Percentiles rank a stretch among this genome's conserved stretches.
Evolutionary conservation across 345 rosid species (phyloP).

Genomic region (Lepidium sativum): DNA sequence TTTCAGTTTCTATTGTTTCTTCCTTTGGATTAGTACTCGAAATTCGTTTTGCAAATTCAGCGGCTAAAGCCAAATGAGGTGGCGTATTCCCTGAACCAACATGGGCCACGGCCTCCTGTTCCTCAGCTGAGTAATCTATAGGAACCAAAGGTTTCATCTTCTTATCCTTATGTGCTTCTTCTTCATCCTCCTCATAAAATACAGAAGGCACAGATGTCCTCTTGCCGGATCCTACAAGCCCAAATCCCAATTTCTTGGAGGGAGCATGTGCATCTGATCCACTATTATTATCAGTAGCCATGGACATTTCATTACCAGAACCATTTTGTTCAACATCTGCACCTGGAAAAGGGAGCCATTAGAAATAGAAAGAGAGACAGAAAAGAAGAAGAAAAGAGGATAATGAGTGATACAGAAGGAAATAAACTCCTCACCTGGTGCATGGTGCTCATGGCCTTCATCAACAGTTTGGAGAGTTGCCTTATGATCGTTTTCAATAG

Average conservation of each 20-base stretch:
- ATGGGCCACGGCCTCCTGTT: conserved; percentile 65
- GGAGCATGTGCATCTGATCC: conserved; percentile 56
- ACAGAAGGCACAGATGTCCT: conserved; percentile 87
- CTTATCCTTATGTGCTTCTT: conserved; percentile 73
- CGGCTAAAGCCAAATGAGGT: conserved; percentile 83
- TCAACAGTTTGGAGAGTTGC: conserved; percentile 24
- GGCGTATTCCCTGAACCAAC: conserved; percentile 52
- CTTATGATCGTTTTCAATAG: conserved; percentile 33
- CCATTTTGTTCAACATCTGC: conserved; percentile 54
- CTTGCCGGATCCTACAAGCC: conserved; percentile 91
- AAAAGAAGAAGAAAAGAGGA: not conserved
- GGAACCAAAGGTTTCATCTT: conserved; percentile 97
- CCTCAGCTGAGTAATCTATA: conserved; percentile 91
- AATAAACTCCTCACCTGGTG: conserved; percentile 18
- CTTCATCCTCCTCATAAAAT: conserved; percentile 92
- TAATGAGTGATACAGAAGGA: not conserved
- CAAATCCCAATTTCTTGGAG: conserved; percentile 81
- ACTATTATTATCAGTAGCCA: conserved; percentile 25
- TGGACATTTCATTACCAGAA: conserved; percentile 38
- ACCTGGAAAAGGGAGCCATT: conserved; percentile 22
- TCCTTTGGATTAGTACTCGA: conserved; percentile 60
- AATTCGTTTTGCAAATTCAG: conserved; percentile 86
- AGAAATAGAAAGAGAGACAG: not conserved
- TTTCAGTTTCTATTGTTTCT: conserved; percentile 62
- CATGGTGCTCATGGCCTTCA: conserved; percentile 20